phyloP scores from a whole-genome alignment of 1,139 yeast genomes.

The Petasospora rhodanensis region DNA sequence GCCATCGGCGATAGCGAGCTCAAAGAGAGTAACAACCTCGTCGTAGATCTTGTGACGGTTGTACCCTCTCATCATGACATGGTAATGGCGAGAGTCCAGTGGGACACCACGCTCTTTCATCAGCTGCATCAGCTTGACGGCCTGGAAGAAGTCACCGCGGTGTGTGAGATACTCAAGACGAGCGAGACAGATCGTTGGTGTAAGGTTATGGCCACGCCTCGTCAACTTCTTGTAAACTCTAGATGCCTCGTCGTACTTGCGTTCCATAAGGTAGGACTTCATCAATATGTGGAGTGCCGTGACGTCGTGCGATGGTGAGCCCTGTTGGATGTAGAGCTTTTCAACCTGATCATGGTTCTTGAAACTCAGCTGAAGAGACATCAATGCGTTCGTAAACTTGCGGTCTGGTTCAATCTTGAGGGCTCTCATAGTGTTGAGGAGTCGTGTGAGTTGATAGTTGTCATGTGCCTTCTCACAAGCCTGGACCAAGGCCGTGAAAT shows the following conservation, averaged over 20 bases:
- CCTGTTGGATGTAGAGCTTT: slow-evolving; percentile 1
- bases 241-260: slow-evolving; percentile 8
- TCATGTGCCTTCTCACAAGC: slow-evolving; percentile 44
- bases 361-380: slow-evolving; percentile 11
- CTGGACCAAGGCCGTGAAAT: slow-evolving; percentile 61
- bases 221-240: slow-evolving; percentile 1
- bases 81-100: slow-evolving; percentile 12
- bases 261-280: slow-evolving; percentile 13
- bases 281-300: slow-evolving; percentile 12
- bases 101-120: slow-evolving; percentile 23
- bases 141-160: slow-evolving; percentile 22
- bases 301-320: background rate
- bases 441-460: slow-evolving; percentile 6
- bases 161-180: slow-evolving; percentile 14
- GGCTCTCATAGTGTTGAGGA: slow-evolving; percentile 12
- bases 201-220: background rate
- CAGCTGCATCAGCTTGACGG: slow-evolving; percentile 39
- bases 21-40: slow-evolving; percentile 32
- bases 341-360: slow-evolving; percentile 13
- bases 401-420: slow-evolving; percentile 12
- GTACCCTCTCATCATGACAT: slow-evolving; percentile 16
- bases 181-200: slow-evolving; percentile 5
- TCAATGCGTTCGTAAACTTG: slow-evolving; percentile 11
- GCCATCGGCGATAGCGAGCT: slow-evolving; percentile 36
- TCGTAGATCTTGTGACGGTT: slow-evolving; percentile 22